Evolutionary conservation across 441 rosid species (phyloP).

Genomic region (Bocquillonia castaneifolia): DNA sequence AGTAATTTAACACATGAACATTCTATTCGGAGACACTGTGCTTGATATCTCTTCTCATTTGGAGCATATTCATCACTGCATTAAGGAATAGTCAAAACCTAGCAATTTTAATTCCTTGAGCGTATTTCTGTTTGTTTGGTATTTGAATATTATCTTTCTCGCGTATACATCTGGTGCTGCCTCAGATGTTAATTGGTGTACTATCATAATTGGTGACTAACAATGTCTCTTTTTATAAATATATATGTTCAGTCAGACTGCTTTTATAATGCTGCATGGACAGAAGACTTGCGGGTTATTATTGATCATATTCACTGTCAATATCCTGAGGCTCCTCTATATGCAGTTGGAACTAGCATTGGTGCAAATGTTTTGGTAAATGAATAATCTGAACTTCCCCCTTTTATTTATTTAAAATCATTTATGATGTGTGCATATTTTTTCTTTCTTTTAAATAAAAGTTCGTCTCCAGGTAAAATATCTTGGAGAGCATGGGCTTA

Average conservation of each 20-base stretch:
- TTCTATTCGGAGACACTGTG: neutral
- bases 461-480: constrained; percentile 41
- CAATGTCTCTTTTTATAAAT: constrained; percentile 17
- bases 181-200: neutral
- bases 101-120: constrained; percentile 4
- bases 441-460: neutral
- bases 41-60: neutral
- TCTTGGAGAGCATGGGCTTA: constrained; percentile 43
- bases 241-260: constrained; percentile 46
- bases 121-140: neutral
- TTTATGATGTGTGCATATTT: neutral
- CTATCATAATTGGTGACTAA: constrained; percentile 15
- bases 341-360: constrained; percentile 51
- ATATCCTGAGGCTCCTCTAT: constrained; percentile 46
- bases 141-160: neutral
- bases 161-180: neutral
- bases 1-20: neutral
- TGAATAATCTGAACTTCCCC: neutral
- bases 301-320: constrained; percentile 34
- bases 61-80: neutral
- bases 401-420: neutral
- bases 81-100: neutral
- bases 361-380: constrained; percentile 55
- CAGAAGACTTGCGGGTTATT: constrained; percentile 41
- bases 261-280: constrained; percentile 61